These are phyloP conservation scores for Phytophthora macrochlamydospora DNA, from an alignment of 352 stramenopile species.

Conservation along the genomic window DNA sequence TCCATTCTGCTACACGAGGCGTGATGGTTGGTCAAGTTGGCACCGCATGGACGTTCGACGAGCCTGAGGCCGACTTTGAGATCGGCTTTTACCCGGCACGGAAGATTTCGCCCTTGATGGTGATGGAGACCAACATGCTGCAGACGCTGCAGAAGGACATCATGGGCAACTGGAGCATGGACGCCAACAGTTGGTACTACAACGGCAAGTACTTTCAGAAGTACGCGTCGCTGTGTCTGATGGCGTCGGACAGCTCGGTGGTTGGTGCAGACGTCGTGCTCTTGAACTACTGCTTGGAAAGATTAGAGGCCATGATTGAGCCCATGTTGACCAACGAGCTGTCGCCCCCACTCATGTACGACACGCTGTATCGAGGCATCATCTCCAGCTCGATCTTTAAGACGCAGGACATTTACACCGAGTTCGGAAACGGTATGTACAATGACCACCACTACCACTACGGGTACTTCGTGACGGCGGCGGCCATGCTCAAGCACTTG, in stretches of 20 bases:
- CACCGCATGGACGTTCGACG: slow-evolving; percentile 26
- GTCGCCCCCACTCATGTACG: slow-evolving; percentile 38
- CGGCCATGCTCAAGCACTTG: slow-evolving; percentile 44
- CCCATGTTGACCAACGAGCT: background rate
- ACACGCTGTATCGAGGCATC: slow-evolving; percentile 51
- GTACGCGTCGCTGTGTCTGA: slow-evolving; percentile 53
- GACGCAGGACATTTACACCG: slow-evolving; percentile 37
- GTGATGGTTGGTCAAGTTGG: slow-evolving; percentile 35
- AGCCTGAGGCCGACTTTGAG: slow-evolving; percentile 32
- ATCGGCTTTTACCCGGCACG: slow-evolving; percentile 23
- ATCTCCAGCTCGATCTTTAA: slow-evolving; percentile 28
- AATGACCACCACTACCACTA: slow-evolving; percentile 76
- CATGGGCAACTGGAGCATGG: slow-evolving; percentile 35
- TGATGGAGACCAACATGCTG: slow-evolving; percentile 26
- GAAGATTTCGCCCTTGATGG: slow-evolving; percentile 12
- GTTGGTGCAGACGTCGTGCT: slow-evolving; percentile 9
- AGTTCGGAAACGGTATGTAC: slow-evolving; percentile 66
- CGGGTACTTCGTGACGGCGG: slow-evolving; percentile 50
- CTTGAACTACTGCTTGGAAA: slow-evolving; percentile 31
- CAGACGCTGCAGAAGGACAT: slow-evolving; percentile 40
- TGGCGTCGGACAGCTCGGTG: slow-evolving; percentile 30
- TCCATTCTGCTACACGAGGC: slow-evolving; percentile 43
- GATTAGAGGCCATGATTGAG: slow-evolving; percentile 25
- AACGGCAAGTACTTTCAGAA: slow-evolving; percentile 58
- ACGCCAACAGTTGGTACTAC: slow-evolving; percentile 52